Evolutionary conservation across 2,329 filamentous ascomycete species (phyloP), one percentile per base, ranked within the genome.

Genomic region (Colletotrichum caudatum): DNA sequence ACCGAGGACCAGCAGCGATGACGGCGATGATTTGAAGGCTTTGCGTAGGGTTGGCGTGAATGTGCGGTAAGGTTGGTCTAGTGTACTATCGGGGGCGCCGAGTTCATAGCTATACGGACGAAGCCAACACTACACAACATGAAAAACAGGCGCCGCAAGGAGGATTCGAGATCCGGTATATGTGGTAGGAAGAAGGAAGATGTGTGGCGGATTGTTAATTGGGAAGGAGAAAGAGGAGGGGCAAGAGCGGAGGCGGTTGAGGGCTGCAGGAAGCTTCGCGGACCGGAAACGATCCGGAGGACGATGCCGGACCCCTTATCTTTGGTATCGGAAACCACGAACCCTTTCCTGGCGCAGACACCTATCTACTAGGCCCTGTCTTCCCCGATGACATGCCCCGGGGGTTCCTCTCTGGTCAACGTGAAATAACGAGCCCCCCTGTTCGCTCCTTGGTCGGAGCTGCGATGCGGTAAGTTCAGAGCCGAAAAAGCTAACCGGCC

Each of bases 301-400:
- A 70, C 63, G 63, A 60, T 66, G 67, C 63, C 56, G 56, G 61
- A 66, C 66, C 48, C 56, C 67, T 70, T 66, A 70, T 66, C 62
- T 70, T 58, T 41, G 8, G 56, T 14, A 7, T 53, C 39, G 53
- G 66, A 53, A 51, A 65, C 65, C 66, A 65, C 44, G 53, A 69
- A 69, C 53, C 33, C 66, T 57, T 37, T 48, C 44, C 33, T 53
- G 3, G 53, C 37, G 33, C 53, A 35, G 33, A 37, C 2, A 37
- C 26, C 46, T 23, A 48, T 12, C 20, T 23, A 48, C n/a, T 46
- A n/a, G 37, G 37, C 29, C 53, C 18, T 56, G 53, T 20, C 29
- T 33, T 56, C n/a, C 18, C 29, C 29, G 33, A 46, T 59, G 37
- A n/a, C 39, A 60, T 50, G 54, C 23, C 37, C 35, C 29, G 29